Evolutionary conservation across 192 early-diverging fungal genomes (phyloP), one percentile per base, ranked within the genome.

Genomic region (Linnemannia schmuckeri): DNA sequence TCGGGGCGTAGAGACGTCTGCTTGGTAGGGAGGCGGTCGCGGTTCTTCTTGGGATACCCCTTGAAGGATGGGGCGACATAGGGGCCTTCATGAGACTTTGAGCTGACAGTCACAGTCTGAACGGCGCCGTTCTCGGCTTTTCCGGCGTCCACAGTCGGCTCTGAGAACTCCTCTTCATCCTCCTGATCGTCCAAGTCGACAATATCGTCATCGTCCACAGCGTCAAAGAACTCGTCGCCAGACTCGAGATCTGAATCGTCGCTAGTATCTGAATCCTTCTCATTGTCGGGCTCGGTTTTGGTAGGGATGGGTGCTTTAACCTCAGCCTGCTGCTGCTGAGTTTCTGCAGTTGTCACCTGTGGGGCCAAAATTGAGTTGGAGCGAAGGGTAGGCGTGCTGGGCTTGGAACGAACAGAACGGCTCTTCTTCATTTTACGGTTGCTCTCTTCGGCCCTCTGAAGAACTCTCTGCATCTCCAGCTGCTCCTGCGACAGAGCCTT

Each of bases 161-260:
- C 63, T 20, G 33, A 40, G 30, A 47, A 35, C 0, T 80, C 35
- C 35, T 76, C 47, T 33, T 70, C 54, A 20, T 42, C 55, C 35
- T 79, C 82, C 18, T 80, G 71, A 61, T 80, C 72, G 44, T 81
- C 75, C 61, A 85, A 78, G 33, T 79, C 80, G 24, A 88, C 87
- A 77, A 90, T 83, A 40, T 85, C 88, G 15, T 85, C 88, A 42
- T 85, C 89, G 22, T 75, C 86, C 17, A 92, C 91, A 3, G 94
- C 92, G 76, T 95, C 93, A 89, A 93, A 95, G 87, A 95, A 95
- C 86, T 94, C 92, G 68, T 95, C 94, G 3, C 88, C 92, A 46
- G 89, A 90, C 71, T 86, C 83, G 61, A 71, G 61, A 57, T 86
- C 83, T 1, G 83, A 86, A 9, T 72, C 74, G 66, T 52, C 77